Conservation (phyloP, 2,329 filamentous ascomycete species). For the Diaporthe sp. region DNA sequence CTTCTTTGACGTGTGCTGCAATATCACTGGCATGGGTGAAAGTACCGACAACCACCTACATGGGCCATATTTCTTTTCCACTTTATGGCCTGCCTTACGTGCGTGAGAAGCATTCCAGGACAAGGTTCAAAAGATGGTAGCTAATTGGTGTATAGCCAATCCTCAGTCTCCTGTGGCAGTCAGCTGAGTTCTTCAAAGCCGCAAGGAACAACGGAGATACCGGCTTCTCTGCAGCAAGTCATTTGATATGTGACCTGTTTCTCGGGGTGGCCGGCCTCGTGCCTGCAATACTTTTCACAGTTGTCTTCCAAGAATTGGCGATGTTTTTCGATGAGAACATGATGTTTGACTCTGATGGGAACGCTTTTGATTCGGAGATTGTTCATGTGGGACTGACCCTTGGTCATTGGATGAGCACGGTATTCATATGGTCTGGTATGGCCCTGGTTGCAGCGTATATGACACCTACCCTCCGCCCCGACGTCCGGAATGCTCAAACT, state of each 20-base stretch:
- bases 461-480: too few relatives aligned
- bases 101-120: neutral
- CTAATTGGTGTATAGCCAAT: neutral
- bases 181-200: neutral
- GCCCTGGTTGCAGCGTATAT: neutral
- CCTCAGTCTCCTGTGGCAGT: neutral
- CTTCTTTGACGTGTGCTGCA: neutral
- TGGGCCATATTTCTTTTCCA: too few relatives aligned
- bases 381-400: too few relatives aligned
- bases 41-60: neutral
- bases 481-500: neutral
- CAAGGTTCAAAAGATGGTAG: rapidly evolving
- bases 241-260: neutral
- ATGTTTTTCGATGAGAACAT: neutral
- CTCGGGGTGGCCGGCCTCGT: neutral
- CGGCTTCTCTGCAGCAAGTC: neutral
- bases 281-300: neutral
- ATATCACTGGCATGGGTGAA: neutral
- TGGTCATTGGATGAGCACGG: neutral
- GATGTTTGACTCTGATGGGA: too few relatives aligned
- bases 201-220: neutral
- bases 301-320: neutral
- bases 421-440: neutral
- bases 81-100: neutral
- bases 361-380: too few relatives aligned